phyloP scores from a whole-genome alignment of 2,329 filamentous ascomycete species.

The Scleromitrula shiraiana region DNA sequence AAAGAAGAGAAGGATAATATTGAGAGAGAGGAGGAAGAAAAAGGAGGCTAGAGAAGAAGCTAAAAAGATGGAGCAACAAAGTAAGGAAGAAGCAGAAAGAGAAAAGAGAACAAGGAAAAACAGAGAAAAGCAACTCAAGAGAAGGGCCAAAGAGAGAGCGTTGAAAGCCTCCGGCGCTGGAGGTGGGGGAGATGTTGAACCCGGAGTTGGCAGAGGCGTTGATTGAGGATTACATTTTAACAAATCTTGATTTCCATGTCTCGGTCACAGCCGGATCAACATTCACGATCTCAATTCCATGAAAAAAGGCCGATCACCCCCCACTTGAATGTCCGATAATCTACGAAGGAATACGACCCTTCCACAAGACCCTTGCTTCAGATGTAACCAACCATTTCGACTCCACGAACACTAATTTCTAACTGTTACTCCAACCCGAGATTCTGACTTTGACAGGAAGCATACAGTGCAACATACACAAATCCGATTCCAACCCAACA shows the following conservation, averaged over 20 bases:
- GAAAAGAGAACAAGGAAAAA: constrained; percentile 58
- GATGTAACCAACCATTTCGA: constrained; percentile 6
- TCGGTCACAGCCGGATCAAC: constrained; percentile 5
- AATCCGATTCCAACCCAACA: constrained; percentile 2
- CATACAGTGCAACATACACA: neutral
- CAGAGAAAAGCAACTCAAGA: constrained; percentile 50
- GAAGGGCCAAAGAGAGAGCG: constrained; percentile 48
- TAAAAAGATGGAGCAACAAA: constrained; percentile 33
- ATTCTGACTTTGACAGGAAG: too few relatives aligned
- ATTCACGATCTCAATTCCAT: neutral
- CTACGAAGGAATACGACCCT: constrained; percentile 1
- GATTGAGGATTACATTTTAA: constrained; percentile 1
- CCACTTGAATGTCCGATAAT: constrained; percentile 6
- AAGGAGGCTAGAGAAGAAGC: constrained; percentile 31
- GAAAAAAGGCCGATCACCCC: neutral
- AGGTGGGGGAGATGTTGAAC: neutral
- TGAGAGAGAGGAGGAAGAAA: constrained; percentile 36
- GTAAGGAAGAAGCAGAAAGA: constrained; percentile 48
- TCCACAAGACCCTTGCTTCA: neutral
- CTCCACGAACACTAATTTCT: neutral
- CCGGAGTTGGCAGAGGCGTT: constrained; percentile 3
- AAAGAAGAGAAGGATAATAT: constrained; percentile 50
- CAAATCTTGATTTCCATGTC: neutral
- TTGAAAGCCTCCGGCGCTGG: constrained; percentile 36
- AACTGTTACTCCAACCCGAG: constrained; percentile 1